Evolutionary conservation across 2,329 filamentous ascomycete species (phyloP), one percentile per base, ranked within the genome.

Genomic region (Dendrostoma leiphaemia): DNA sequence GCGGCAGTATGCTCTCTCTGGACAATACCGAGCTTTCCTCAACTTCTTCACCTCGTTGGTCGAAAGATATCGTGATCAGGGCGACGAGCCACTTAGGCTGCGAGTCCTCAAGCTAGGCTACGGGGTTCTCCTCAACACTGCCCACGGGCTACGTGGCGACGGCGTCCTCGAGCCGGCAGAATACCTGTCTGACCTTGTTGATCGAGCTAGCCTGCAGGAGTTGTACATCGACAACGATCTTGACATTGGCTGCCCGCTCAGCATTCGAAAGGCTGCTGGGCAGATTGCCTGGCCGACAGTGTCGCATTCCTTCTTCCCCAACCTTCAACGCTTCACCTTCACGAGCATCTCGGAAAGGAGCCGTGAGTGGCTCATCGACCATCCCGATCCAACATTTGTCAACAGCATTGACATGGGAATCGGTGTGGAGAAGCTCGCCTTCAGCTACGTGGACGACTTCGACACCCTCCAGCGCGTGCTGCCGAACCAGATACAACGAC

Each of bases 21-120:
- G 35, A 9, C 17, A 48, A 6, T 38, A 41, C 23, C 31, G 24
- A 6, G 28, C 21, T 5, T 52, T 48, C 12, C 19, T 56, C 24
- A 47, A 51, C 13, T 56, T 52, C 37, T 52, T 56, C n/a, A 26
- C 41, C 1, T 28, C 19, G 17, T 5, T 56, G 9, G 48, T 56
- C 3, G 35, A 41, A 7, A 31, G 31, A 2, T 56, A 56, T 28
- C 26, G 12, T 19, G 35, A 51, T 13, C 48, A 51, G 24, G 53
- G 53, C 1, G 41, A 51, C 3, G 48, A 56, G 3, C 48, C 48
- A 2, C n/a, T 52, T 3, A 47, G 48, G 2, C 13, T 55, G 15
- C 41, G 48, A 15, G 26, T 52, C 19, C 53, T 56, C 43, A 56
- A 52, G 35, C 29, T 56, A 23, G 53, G 53, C 8, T 52, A 56